Evolutionary conservation across 1,284 basidiomycete genomes (phyloP).

Genomic region (Cutaneotrichosporon dermatis): DNA sequence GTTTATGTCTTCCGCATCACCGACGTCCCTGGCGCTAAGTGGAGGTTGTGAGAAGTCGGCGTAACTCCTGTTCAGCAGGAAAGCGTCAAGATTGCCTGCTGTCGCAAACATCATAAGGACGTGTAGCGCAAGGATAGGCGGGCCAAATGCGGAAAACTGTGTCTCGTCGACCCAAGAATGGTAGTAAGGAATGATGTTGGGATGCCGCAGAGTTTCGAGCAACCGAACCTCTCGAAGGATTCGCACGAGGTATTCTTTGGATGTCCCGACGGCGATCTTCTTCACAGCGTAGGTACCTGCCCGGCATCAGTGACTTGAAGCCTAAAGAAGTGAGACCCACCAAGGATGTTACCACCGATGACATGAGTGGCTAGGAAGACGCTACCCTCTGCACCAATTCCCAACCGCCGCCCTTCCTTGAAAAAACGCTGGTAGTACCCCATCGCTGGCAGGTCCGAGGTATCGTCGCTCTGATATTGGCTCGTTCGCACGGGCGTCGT

Average conservation of each 20-base stretch:
- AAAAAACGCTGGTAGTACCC: slow-evolving; percentile 68
- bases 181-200: slow-evolving; percentile 90
- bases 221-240: slow-evolving; percentile 79
- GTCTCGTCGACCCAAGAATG: slow-evolving; percentile 87
- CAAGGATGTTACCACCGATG: slow-evolving; percentile 37
- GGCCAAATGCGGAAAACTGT: slow-evolving; percentile 76
- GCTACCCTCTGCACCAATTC: slow-evolving; percentile 86
- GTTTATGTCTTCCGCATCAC: slow-evolving; percentile 52
- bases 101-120: slow-evolving; percentile 92
- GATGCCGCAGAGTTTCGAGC: slow-evolving; percentile 79
- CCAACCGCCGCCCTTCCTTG: slow-evolving; percentile 74
- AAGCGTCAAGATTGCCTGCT: slow-evolving; percentile 74
- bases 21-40: slow-evolving; percentile 24
- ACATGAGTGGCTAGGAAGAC: slow-evolving; percentile 56
- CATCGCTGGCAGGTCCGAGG: slow-evolving; percentile 38
- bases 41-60: slow-evolving; percentile 13
- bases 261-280: slow-evolving; percentile 88
- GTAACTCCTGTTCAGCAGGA: slow-evolving; percentile 63
- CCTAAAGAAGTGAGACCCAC: slow-evolving; percentile 20
- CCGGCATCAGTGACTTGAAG: slow-evolving; percentile 13
- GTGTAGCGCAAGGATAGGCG: slow-evolving; percentile 73
- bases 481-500: neutral
- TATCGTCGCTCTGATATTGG: slow-evolving; percentile 18
- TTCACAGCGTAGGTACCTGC: slow-evolving; percentile 72
- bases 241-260: slow-evolving; percentile 72